Base-by-base conservation (phyloP, 2,329 filamentous ascomycete species). In the Botrytis porri region DNA sequence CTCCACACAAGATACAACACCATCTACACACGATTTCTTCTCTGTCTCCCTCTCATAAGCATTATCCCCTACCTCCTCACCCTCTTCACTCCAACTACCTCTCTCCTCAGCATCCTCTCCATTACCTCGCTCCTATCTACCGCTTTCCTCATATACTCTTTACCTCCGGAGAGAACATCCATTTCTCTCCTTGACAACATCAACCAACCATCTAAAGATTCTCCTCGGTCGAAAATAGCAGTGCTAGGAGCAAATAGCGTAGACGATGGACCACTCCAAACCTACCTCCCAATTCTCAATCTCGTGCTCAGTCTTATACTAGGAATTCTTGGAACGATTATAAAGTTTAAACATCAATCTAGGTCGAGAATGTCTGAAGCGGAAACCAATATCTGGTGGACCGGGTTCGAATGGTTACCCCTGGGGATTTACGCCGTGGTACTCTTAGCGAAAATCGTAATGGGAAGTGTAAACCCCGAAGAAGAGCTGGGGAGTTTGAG, bases 391-490 rank as follows among this genome's bases (percentile, higher is more conserved):
- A 78, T 75, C 75, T 80, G 76, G 12, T 79, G 73, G 84, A 78
- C 82, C 78, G 83, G 85, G 25, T 83, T 88, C 76, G 85, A 84
- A 39, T 85, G 83, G 71, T 76, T 90, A 69, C 88, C 89, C 0
- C 84, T 82, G 0, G 80, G 90, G 2, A 86, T 94, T 1, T 90
- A 92, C 77, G 84, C 76, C 0, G 84, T 92, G 32, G 85, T 90
- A 9, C 77, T 93, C 73, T 81, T 87, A 64, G 88, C 88, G 43
- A 90, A 93, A 81, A 82, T 88, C 69, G 85, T 92, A 78, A 90
- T 94, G 87, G 86, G 86, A 5, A 86, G 89, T 65, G 87, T 94
- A 14, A 90, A 94, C 82, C 87, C 92, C 8, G 89, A 77, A 64
- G 77, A 84, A 75, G 91, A 92, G 78, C 81, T 95, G 77, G 83